Evolutionary conservation across 148 eudicot genomes (phyloP), one percentile per base, ranked within the genome.

Genomic region (Amaranthus palmeri): DNA sequence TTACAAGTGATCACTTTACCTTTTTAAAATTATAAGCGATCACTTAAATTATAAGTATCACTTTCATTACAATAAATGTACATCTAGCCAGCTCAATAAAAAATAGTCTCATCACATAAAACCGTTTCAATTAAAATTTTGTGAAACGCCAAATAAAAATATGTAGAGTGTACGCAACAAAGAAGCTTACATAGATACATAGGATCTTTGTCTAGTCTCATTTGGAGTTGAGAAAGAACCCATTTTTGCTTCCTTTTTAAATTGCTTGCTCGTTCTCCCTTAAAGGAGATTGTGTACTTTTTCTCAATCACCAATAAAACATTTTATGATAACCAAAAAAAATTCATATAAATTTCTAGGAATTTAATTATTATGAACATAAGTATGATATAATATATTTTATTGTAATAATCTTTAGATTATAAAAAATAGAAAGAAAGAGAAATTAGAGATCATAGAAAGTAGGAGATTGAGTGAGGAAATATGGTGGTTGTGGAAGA

Each of bases 141-240:
- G 36, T 25, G 2, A 25, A 25, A 25, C 2, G 2, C 2, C 36
- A 25, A 25, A 25, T 25, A 25, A 25, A 25, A 0, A 7, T 4
- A 17, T 46, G 18, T 40, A 71, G 47, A 47, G 40, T 10, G 40
- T 13, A 71, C 2, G 36, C 1, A 25, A 25, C 36, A 25, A 25
- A 55, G 54, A 68, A 36, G 75, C 88, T 82, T 52, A 85, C 88
- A 82, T 79, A 11, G 85, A 82, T 17, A 75, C 71, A 64, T 72
- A 79, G 44, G 85, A 85, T 58, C 88, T 77, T 66, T 74, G 83
- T 75, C 85, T 77, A 44, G 85, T 56, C 57, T 84, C 87, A 54
- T 79, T 79, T 15, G 76, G 73, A 77, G 54, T 74, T 44, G 75
- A 41, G 71, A 84, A 76, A 12, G 70, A 61, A 53, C 78, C 81